A percentile compares a stretch with the other conserved stretches of the same genome.
Evolutionary conservation across 192 early-diverging fungal genomes (phyloP).

Genomic region (Entrophospora sp.): DNA sequence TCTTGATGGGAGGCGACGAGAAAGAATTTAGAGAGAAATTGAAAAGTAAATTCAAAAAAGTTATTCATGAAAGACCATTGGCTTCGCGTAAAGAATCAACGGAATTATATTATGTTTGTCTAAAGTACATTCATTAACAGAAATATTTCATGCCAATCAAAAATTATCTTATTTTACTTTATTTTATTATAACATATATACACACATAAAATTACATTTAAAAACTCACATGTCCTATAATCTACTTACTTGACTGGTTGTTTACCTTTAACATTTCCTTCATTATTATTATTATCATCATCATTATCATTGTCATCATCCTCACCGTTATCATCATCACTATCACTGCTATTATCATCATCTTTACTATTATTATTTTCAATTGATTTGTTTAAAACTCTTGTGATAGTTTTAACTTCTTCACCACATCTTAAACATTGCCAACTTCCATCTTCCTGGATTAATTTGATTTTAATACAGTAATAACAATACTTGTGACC

Average conservation of each 20-base stretch:
- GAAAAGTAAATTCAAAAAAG: conserved; percentile 40
- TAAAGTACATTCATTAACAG: no score
- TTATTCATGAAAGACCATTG: conserved; percentile 58
- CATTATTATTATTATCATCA: no score
- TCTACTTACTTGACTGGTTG: no score
- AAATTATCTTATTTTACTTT: no score
- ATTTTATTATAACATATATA: no score
- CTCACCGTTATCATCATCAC: no score
- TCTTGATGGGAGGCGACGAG: conserved; percentile 54
- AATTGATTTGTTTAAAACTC: conserved; percentile 35
- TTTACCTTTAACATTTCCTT: no score
- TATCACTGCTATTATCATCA: no score
- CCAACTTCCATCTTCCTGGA: conserved; percentile 63
- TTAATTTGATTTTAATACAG: conserved; percentile 71
- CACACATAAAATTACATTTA: no score
- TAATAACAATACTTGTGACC: conserved; percentile 87
- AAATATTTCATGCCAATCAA: no score
- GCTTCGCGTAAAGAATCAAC: conserved; percentile 60
- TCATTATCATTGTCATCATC: no score
- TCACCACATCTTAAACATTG: conserved; percentile 71
- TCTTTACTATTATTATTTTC: conserved; percentile 25
- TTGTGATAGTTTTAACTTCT: conserved; percentile 43
- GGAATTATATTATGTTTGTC: conserved; percentile 63
- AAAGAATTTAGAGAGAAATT: conserved; percentile 38
- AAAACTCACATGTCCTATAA: no score